Evolutionary conservation across 805 yeast genomes (phyloP).

Genomic region (Wickerhamomyces canadensis): DNA sequence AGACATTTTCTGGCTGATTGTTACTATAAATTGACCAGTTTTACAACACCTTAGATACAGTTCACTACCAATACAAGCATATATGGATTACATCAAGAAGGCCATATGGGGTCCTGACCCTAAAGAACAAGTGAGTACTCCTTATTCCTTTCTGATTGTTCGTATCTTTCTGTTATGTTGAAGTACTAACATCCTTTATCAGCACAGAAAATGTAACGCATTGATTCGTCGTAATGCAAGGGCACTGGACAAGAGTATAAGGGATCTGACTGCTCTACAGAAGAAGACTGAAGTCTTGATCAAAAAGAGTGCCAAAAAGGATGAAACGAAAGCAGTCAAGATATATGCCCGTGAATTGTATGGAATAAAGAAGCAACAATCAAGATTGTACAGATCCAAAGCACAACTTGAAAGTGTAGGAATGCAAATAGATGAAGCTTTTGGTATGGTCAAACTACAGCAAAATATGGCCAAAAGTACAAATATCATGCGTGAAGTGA

Average conservation of each 20-base stretch:
- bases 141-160: not conserved
- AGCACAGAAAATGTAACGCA: slow-evolving; percentile 64
- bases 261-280: slow-evolving; percentile 61
- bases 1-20: too few relatives aligned
- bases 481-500: slow-evolving; percentile 83
- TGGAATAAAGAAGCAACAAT: slow-evolving; percentile 65
- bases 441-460: slow-evolving; percentile 76
- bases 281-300: slow-evolving; percentile 75
- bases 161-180: too few relatives aligned
- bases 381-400: slow-evolving; percentile 68
- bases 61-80: too few relatives aligned
- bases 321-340: slow-evolving; percentile 70
- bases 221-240: slow-evolving; percentile 80
- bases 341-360: slow-evolving; percentile 79
- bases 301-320: slow-evolving; percentile 66
- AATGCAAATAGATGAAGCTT: slow-evolving; percentile 88
- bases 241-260: slow-evolving; percentile 61
- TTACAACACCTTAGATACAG: too few relatives aligned
- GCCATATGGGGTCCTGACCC: slow-evolving; percentile 98
- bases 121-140: slow-evolving; percentile 60
- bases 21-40: too few relatives aligned
- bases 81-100: slow-evolving; percentile 79
- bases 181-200: too few relatives aligned
- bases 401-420: slow-evolving; percentile 83
- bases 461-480: slow-evolving; percentile 78